A percentile compares a stretch with the other conserved stretches of the same genome.
phyloP scores from a whole-genome alignment of 164 flowering plant genomes.

The Berberis thunbergii region DNA sequence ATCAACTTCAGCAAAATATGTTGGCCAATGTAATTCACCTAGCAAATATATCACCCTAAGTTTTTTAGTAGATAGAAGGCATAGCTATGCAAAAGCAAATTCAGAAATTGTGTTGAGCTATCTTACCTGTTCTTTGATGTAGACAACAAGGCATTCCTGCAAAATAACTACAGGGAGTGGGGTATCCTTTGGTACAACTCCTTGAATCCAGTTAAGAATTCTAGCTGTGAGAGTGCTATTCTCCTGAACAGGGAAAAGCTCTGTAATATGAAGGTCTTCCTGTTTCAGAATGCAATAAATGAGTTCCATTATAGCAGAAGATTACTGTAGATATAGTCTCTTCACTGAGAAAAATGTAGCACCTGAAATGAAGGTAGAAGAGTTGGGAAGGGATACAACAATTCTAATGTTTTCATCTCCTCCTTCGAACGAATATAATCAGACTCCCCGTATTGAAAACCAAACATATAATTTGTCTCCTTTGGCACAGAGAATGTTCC shows the following conservation, averaged over 20 bases:
- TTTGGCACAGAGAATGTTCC: conserved; percentile 13
- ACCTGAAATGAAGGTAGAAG: conserved; percentile 83
- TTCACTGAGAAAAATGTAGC: conserved; percentile 1
- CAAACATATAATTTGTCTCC: conserved; percentile 58
- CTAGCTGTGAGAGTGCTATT: conserved; percentile 75
- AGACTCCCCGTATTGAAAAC: conserved; percentile 54
- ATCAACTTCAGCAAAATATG: conserved; percentile 72
- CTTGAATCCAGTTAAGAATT: conserved; percentile 63
- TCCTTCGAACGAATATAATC: conserved; percentile 32
- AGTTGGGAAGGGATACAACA: conserved; percentile 78
- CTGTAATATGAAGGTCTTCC: conserved; percentile 61
- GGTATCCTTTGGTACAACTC: conserved; percentile 39
- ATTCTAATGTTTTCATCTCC: conserved; percentile 42
- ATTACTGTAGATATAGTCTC: conserved; percentile 1
- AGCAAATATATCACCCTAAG: conserved; percentile 9
- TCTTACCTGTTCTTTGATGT: conserved; percentile 77
- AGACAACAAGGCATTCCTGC: conserved; percentile 76
- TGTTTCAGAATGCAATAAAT: conserved; percentile 19
- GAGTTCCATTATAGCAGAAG: conserved; percentile 3
- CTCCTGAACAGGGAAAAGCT: conserved; percentile 74
- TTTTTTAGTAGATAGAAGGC: conserved; percentile 3
- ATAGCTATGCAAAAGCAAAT: not conserved
- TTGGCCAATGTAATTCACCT: conserved; percentile 86
- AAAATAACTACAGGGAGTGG: conserved; percentile 77
- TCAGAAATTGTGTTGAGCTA: not conserved